phyloP scores from a whole-genome alignment of 129 eudicot species.

The Artemisia annua region DNA sequence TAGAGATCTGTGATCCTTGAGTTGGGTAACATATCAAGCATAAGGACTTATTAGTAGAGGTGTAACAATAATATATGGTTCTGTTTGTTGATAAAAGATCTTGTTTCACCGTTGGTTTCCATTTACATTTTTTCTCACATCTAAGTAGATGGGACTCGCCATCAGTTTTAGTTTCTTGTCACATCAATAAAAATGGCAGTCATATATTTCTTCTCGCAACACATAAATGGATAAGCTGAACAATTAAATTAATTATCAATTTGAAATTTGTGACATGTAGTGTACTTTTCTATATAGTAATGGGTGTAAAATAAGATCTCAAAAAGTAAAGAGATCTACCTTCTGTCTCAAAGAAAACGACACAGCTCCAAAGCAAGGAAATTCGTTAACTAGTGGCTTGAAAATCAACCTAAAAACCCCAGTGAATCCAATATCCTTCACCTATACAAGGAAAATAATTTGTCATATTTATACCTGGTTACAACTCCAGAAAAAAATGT shows the following conservation, averaged over 20 bases:
- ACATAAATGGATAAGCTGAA: too few relatives aligned
- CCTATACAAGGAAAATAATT: constrained; percentile 43
- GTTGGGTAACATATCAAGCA: too few relatives aligned
- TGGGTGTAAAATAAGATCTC: background rate
- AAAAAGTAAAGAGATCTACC: constrained; percentile 37
- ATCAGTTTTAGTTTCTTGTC: too few relatives aligned
- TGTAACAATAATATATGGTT: too few relatives aligned
- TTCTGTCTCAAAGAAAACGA: constrained; percentile 76
- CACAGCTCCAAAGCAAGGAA: constrained; percentile 97
- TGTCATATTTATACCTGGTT: constrained; percentile 5
- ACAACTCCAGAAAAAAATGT: background rate
- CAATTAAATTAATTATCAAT: background rate
- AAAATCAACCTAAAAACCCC: constrained; percentile 95
- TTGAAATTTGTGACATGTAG: background rate
- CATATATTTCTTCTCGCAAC: too few relatives aligned
- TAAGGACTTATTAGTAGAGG: too few relatives aligned
- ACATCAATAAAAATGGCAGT: too few relatives aligned
- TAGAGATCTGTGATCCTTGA: too few relatives aligned
- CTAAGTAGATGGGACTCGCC: too few relatives aligned
- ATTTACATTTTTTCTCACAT: too few relatives aligned
- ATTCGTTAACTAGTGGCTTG: constrained; percentile 82
- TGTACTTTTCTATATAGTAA: background rate
- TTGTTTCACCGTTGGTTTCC: too few relatives aligned
- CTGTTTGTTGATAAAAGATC: too few relatives aligned
- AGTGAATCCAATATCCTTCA: constrained; percentile 80